Evolutionary conservation across 176 grass and related monocot species (phyloP), one percentile per base, ranked within the genome.

Genomic region (Eragrostis nindensis): DNA sequence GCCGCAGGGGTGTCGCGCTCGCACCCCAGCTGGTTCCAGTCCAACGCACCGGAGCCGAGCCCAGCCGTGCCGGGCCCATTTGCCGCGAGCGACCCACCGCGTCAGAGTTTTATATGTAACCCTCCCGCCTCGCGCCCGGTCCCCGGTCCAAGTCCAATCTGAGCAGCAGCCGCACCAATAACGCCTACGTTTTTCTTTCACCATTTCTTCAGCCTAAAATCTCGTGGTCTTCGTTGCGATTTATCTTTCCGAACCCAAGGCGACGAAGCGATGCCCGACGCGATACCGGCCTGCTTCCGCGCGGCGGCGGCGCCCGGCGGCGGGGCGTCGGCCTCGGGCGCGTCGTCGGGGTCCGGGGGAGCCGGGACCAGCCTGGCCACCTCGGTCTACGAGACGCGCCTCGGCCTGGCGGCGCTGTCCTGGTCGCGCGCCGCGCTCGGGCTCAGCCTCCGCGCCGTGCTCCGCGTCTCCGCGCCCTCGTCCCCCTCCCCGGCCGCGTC

Each of bases 341-440:
- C 70, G 48, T 38, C 27, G 27, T 29, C 84, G 12, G 76, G 72
- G 44, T 80, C 74, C 11, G 81, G 79, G 1, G 83, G 16, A 13
- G 83, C 61, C 17, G 89, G 86, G 27, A 84, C 87, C 14, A 94
- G 79, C 68, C 76, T 92, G 46, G 89, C 85, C 70, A 95, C 92
- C 5, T 94, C 95, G 47, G 78, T 94, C 40, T 95, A 98, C 88
- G 88, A 91, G 77, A 95, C 95, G n/a, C 83, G 77, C 54, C 90
- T 98, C 25, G 95, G 95, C 75, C 40, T 92, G 47, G 95, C 89
- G 27, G 79, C 95, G 68, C 84, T 95, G 56, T 87, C 95, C 49
- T 98, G 95, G 95, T 94, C 92, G 47, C 92, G 92, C 69, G 82
- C 83, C 78, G 80, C 87, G 47, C 66, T 98, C 46, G 90, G 95